phyloP scores from a whole-genome alignment of 2,329 filamentous ascomycete species.

The Celoporthe dispersa region DNA sequence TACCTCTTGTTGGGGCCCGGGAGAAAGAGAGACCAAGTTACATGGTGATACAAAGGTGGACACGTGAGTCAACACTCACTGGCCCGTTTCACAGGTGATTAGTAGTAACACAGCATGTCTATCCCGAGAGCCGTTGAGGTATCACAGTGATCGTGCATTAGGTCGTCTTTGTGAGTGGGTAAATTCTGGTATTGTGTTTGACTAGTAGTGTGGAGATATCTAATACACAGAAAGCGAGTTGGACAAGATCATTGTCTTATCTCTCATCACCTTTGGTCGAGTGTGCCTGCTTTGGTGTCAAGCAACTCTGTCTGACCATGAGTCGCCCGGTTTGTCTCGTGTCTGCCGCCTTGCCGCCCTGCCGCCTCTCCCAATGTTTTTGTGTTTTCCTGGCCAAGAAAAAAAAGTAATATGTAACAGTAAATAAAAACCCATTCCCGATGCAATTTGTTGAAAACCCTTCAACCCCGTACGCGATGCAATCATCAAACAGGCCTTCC shows the following conservation, averaged over 20 bases:
- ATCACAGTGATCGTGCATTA: neutral
- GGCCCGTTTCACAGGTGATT: neutral
- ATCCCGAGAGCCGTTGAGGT: neutral
- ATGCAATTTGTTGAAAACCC: constrained; percentile 25
- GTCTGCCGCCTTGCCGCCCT: constrained; percentile 31
- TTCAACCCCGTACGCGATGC: constrained; percentile 31
- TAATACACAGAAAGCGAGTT: constrained; percentile 71
- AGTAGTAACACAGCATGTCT: neutral
- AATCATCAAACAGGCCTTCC: constrained; percentile 30
- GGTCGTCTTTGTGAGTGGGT: constrained; percentile 55
- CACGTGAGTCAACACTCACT: neutral
- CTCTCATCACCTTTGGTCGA: constrained; percentile 18
- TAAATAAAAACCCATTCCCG: constrained; percentile 35
- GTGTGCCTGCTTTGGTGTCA: constrained; percentile 33
- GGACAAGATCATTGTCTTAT: constrained; percentile 41
- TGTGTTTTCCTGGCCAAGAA: constrained; percentile 39
- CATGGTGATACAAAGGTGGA: neutral
- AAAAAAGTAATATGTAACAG: constrained; percentile 36
- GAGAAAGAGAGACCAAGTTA: neutral
- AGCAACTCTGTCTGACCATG: constrained; percentile 32
- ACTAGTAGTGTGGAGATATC: constrained; percentile 51
- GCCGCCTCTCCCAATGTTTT: constrained; percentile 32
- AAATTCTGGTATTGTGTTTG: constrained; percentile 65
- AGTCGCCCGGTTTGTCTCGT: constrained; percentile 31
- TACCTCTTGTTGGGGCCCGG: neutral